phyloP scores from a whole-genome alignment of 179 eudicot species.

The Drosera spatulata region DNA sequence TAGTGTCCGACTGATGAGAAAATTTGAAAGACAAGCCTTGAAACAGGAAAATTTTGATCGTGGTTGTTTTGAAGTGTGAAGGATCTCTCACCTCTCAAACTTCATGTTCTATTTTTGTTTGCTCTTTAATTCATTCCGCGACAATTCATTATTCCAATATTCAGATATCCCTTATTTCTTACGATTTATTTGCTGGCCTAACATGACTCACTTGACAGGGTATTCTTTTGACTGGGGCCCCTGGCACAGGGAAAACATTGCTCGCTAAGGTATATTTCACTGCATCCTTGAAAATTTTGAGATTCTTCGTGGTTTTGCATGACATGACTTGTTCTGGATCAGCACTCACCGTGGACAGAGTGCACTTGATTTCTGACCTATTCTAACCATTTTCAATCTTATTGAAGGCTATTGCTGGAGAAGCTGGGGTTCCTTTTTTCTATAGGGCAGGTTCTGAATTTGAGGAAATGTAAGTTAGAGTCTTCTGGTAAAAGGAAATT shows the following conservation, averaged over 20 bases:
- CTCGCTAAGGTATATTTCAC: slow-evolving; percentile 69
- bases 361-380: no score
- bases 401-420: slow-evolving; percentile 95
- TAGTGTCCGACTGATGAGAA: no score
- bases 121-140: not conserved
- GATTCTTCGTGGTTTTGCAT: not conserved
- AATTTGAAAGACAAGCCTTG: no score
- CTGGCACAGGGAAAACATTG: slow-evolving; percentile 97
- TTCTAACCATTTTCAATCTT: not conserved
- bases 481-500: not conserved
- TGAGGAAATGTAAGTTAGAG: slow-evolving; percentile 80
- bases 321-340: no score
- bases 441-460: slow-evolving; percentile 98
- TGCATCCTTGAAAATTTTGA: not conserved
- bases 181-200: not conserved
- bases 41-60: no score
- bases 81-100: no score
- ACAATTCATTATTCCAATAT: slow-evolving; percentile 1
- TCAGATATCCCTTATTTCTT: slow-evolving; percentile 1
- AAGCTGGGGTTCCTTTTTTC: slow-evolving; percentile 99
- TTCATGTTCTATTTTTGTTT: not conserved
- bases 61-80: no score
- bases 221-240: slow-evolving; percentile 96
- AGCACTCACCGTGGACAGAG: no score
- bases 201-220: slow-evolving; percentile 46